Evolutionary conservation across 495 filamentous ascomycete species (phyloP), one percentile per base, ranked within the genome.

Genomic region (Podospora didyma): DNA sequence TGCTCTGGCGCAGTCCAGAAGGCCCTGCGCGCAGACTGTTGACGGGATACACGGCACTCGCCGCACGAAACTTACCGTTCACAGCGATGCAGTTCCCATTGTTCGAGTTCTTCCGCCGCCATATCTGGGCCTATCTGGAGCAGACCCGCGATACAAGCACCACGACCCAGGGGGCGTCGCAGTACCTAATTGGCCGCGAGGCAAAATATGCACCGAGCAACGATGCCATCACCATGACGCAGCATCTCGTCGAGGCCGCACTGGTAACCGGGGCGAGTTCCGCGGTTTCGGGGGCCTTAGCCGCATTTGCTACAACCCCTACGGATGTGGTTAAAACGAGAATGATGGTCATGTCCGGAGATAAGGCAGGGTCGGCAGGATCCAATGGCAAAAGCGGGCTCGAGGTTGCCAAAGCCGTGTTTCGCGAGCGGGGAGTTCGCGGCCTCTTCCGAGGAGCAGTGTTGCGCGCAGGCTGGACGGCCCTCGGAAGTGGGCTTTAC

Each of bases 21-120:
- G 76, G 69, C 7, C 51, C 64, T 2, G 54, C 41, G 12, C 64
- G 70, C 11, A 66, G 69, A 42, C 44, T 96, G 12, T 92, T 87
- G 81, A 77, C 84, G 14, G 92, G 92, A 6, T 96, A 96, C 67
- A 84, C 82, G 2, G 87, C 88, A 6, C 78, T 96, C 2, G 84
- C 87, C 5, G 85, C 87, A 2, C 75, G 92, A 2, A 96, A 96
- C 63, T 62, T 97, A 14, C 92, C 90, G 0, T 94, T 90, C 59
- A 95, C 90, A 16, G 89, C 89, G 6, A 73, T 96, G 61, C 90
- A 96, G 61, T 96, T 96, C 62, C 91, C 92, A 12, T 72, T 95
- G 60, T 96, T 93, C 63, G 91, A 96, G 72, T 76, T 76, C 56
- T 49, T 89, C 39, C 86, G 80, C 39, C 63, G 46, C 19, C 47